Percentiles rank a stretch among this genome's conserved stretches.
phyloP scores from a whole-genome alignment of 176 grass and related monocot genomes.

The Avena atlantica region DNA sequence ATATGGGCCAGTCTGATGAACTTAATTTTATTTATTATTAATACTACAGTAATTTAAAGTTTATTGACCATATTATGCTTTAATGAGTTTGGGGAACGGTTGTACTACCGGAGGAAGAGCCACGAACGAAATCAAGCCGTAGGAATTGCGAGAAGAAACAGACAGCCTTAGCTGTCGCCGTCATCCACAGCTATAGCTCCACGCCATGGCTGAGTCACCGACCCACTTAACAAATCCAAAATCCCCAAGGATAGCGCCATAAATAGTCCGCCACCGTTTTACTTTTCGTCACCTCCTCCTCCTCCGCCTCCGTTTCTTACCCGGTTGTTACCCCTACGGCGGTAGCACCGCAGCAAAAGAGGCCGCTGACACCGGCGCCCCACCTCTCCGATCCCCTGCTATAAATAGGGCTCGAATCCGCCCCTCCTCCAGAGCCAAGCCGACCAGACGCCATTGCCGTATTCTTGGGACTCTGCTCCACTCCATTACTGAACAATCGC shows the following conservation, averaged over 20 bases:
- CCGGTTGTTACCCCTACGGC: background rate
- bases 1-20: too few relatives aligned
- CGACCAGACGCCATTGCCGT: conserved; percentile 9
- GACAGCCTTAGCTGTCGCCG: conserved; percentile 12
- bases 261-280: background rate
- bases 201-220: conserved; percentile 70
- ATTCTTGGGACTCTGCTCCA: background rate
- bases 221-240: background rate
- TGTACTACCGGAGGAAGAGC: too few relatives aligned
- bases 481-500: background rate
- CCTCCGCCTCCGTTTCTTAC: background rate
- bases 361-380: background rate
- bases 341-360: background rate
- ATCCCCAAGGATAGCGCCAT: background rate
- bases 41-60: too few relatives aligned
- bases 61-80: too few relatives aligned
- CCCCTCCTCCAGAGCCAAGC: background rate
- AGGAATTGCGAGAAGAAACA: background rate
- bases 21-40: too few relatives aligned
- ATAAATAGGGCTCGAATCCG: conserved; percentile 30
- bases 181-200: conserved; percentile 41
- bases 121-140: too few relatives aligned
- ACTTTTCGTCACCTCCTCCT: background rate
- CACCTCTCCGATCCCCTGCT: background rate
- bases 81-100: too few relatives aligned